A percentile compares a stretch with the other conserved stretches of the same genome.
phyloP scores from a whole-genome alignment of 257 asterid species.

The Schizonepeta tenuifolia region DNA sequence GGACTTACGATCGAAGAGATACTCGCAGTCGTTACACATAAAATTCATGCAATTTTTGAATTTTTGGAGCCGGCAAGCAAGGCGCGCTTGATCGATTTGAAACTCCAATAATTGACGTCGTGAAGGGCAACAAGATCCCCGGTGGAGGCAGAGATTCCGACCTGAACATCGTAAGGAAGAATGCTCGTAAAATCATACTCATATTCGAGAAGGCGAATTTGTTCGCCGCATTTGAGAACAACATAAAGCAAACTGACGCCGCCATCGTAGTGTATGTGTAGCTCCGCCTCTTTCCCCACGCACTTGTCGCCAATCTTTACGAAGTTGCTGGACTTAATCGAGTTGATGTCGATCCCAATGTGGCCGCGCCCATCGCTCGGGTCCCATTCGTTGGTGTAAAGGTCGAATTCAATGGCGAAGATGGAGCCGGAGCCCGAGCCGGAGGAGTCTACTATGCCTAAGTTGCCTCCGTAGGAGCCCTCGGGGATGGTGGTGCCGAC shows the following conservation, averaged over 20 bases:
- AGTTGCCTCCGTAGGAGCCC: background rate
- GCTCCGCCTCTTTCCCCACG: background rate
- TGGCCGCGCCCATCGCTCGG: background rate
- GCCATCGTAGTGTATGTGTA: background rate
- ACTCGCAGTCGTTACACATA: background rate
- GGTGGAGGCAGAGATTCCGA: background rate
- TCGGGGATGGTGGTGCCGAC: background rate
- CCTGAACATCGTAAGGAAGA: background rate
- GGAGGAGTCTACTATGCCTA: background rate
- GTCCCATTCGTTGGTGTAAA: background rate
- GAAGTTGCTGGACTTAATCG: background rate
- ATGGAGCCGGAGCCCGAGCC: background rate
- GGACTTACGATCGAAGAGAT: no score
- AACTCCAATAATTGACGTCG: background rate
- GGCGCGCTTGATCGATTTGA: background rate
- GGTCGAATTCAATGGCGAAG: constrained; percentile 3
- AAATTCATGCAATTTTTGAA: background rate
- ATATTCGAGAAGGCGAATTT: background rate
- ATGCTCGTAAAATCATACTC: background rate
- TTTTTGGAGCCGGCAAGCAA: background rate
- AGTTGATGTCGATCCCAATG: constrained; percentile 13
- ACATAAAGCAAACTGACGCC: background rate
- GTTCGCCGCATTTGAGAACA: background rate
- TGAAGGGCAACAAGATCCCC: background rate
- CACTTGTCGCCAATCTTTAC: background rate